Evolutionary conservation across 1,284 basidiomycete species (phyloP), one percentile per base, ranked within the genome.

Genomic region (Phellinidium pouzarii): DNA sequence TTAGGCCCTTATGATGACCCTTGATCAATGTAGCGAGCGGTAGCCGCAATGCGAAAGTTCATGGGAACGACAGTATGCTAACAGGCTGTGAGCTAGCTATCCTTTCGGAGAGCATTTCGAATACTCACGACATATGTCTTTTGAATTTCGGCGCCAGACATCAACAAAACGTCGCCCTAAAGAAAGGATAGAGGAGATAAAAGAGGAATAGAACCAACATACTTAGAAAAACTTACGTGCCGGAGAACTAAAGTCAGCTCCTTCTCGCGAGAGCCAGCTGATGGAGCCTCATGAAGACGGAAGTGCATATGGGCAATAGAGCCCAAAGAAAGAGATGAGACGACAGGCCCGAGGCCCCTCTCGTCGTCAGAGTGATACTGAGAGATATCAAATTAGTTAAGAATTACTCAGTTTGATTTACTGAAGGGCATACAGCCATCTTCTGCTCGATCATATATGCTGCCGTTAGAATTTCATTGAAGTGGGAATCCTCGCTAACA

Each of bases 391-490:
- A 5, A 22, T 29, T 8, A 47, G n/a, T 5, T 14, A 4, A n/a
- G 11, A 34, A 22, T 47, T 4, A 29, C 9, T 34, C 12, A 47
- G n/a, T n/a, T 31, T 34, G n/a, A 17, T 44, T n/a, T 14, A 50
- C n/a, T 45, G 7, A 14, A 40, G 44, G 17, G 70, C 82, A 62
- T 62, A 87, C 87, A 50, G 84, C 77, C 87, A 90, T 90, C 63
- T 75, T 84, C 65, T 90, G 87, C 54, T 77, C 74, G 61, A 87
- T 82, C 83, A 90, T 87, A 60, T 90, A 90, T 1, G 83, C 87
- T 34, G 83, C 85, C 54, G 80, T 87, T 27, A 90, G 72, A 29
- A 90, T 74, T 63, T 90, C 87, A 59, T 90, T 90, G 68, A 90
- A 89, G 0, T 65, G 56, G 17, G 64, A 58, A 12, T 65, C 53